These are phyloP conservation scores for Jatropha multifida DNA, from an alignment of 441 rosid species.

Conservation along the genomic window DNA sequence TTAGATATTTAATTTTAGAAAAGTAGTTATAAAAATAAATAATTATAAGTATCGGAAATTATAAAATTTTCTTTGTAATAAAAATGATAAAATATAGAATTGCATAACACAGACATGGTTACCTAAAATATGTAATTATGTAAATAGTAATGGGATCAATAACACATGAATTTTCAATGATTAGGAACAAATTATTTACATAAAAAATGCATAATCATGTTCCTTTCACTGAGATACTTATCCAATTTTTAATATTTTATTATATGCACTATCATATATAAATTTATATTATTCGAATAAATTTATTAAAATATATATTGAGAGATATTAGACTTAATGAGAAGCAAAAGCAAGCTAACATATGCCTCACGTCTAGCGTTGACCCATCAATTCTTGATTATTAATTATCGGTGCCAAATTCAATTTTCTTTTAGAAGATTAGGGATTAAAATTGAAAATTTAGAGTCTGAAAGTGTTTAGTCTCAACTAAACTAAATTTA, in stretches of 20 bases:
- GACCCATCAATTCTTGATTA: neutral
- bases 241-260: neutral
- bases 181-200: constrained; percentile 15
- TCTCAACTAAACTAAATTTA: too few relatives aligned
- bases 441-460: neutral
- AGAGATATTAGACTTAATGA: neutral
- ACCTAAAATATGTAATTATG: constrained; percentile 3
- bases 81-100: too few relatives aligned
- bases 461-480: too few relatives aligned
- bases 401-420: neutral
- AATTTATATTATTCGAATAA: neutral
- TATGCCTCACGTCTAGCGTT: neutral
- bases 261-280: too few relatives aligned
- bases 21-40: too few relatives aligned
- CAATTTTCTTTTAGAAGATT: neutral
- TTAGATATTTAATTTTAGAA: too few relatives aligned
- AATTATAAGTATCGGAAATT: too few relatives aligned
- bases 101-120: too few relatives aligned
- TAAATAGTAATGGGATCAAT: constrained; percentile 15
- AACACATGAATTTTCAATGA: constrained; percentile 26
- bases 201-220: constrained; percentile 14
- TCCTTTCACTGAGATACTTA: constrained; percentile 20
- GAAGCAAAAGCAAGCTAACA: neutral
- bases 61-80: too few relatives aligned
- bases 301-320: neutral